These are phyloP conservation scores for Aureobasidium sp. DNA, from an alignment of 2,329 filamentous ascomycete genomes.

Conservation along the genomic window DNA sequence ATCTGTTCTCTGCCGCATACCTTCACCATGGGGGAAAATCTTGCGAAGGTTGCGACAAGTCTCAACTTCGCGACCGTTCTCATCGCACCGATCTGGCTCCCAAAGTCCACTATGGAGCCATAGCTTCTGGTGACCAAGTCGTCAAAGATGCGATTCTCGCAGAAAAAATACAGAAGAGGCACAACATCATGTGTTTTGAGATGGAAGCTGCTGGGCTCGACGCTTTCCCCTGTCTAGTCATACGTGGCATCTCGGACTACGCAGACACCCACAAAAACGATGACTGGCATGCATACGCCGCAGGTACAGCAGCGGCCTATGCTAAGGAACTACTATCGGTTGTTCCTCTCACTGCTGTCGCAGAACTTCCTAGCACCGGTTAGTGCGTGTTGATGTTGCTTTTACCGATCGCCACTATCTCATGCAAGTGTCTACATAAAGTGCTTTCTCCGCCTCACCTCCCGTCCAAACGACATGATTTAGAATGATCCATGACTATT, in stretches of 20 bases:
- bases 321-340: slow-evolving; percentile 12
- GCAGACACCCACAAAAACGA: slow-evolving; percentile 23
- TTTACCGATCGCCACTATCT: background rate
- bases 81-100: background rate
- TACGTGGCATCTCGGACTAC: slow-evolving; percentile 18
- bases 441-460: too few species aligned
- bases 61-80: background rate
- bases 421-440: too few species aligned
- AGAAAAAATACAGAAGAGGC: background rate
- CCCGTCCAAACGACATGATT: background rate
- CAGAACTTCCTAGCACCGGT: background rate
- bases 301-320: slow-evolving; percentile 19
- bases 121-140: slow-evolving; percentile 14
- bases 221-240: slow-evolving; percentile 16
- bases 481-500: too few species aligned
- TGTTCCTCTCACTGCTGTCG: background rate
- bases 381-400: background rate
- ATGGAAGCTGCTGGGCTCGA: slow-evolving; percentile 15
- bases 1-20: background rate
- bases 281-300: slow-evolving; percentile 23
- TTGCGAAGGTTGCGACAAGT: background rate
- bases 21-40: background rate
- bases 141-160: slow-evolving; percentile 12
- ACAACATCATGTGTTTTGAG: slow-evolving; percentile 13
- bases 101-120: slow-evolving; percentile 13